Conservation (phyloP, 2,329 filamentous ascomycete genomes). For the Emericellopsis cladophorae region DNA sequence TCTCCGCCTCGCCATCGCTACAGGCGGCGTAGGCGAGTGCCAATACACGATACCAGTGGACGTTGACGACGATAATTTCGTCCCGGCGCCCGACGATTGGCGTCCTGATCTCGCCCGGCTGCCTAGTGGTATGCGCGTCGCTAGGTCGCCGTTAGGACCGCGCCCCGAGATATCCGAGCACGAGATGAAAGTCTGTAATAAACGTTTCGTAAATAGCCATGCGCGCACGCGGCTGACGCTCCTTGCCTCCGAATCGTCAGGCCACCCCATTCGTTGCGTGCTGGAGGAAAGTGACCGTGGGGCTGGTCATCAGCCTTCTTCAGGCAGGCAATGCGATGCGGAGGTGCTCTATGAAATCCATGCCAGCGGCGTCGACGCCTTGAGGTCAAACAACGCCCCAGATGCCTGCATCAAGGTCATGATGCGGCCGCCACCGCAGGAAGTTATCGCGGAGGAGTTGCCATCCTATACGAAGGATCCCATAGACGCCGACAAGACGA, state of each 20-base stretch:
- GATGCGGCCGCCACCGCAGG: slow-evolving; percentile 1
- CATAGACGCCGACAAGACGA: too few species aligned
- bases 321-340: background rate
- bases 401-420: slow-evolving; percentile 2
- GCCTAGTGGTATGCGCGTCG: slow-evolving; percentile 4
- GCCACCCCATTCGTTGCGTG: slow-evolving; percentile 1
- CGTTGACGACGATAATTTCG: slow-evolving; percentile 1
- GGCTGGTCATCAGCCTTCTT: too few species aligned
- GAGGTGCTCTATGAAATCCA: slow-evolving; percentile 3
- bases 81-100: slow-evolving; percentile 4
- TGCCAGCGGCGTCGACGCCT: too few species aligned
- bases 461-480: background rate
- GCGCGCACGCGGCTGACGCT: slow-evolving; percentile 1
- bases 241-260: background rate
- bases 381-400: background rate
- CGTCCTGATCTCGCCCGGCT: slow-evolving; percentile 5
- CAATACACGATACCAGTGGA: slow-evolving; percentile 3
- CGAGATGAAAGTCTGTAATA: slow-evolving; percentile 3
- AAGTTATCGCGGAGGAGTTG: background rate
- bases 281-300: background rate
- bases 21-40: slow-evolving; percentile 3
- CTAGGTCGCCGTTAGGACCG: slow-evolving; percentile 2
- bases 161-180: slow-evolving; percentile 3
- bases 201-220: background rate
- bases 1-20: slow-evolving; percentile 5